Evolutionary conservation across 257 asterid genomes (phyloP), one percentile per base, ranked within the genome.

Genomic region (Primulina tabacum): DNA sequence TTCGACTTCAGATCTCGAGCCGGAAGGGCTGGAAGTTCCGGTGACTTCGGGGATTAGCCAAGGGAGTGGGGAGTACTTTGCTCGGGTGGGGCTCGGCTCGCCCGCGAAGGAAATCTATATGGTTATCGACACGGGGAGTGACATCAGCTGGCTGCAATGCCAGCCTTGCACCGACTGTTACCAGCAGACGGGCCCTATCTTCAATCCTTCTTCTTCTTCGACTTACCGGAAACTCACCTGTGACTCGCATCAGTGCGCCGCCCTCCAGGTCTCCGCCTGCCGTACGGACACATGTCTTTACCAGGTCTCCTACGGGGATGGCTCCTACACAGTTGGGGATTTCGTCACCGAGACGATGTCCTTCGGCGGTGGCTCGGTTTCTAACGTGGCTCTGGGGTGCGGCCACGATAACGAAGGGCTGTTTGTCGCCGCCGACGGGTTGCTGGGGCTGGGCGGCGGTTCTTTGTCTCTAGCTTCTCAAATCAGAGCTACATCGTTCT

Each of bases 11-110:
- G 79, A 73, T 47, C 77, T 83, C 47, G 63, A 7, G 11, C 87
- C 90, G 30, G 78, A 82, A 59, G 78, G 81, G 0, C 30, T 83
- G 2, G 71, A 79, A 35, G 26, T 87, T 3, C 96, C 96, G 8
- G 52, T 89, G 8, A 78, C 80, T 37, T 90, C 98, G 14, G 98
- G 97, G 5, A 43, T 72, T 3, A 47, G 71, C 0, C 84, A 77
- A 59, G 96, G 97, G 0, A 90, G 91, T 72, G 97, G 92, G 0
- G 98, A 92, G 88, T 92, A 89, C 64, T 84, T 89, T 58, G 78
- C 87, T 10, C 78, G 87, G 17, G 43, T 92, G 47, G 98, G 98
- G 0, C 79, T 92, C 32, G 98, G 98, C 4, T 82, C 62, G 30
- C 98, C 97, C 50, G 85, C 34, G 0, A 79, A 68, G 33, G 64